Percentiles rank a stretch among this genome's conserved stretches.
Evolutionary conservation across 2,329 filamentous ascomycete genomes (phyloP).

Genomic region (Calonectria multiphialidica): DNA sequence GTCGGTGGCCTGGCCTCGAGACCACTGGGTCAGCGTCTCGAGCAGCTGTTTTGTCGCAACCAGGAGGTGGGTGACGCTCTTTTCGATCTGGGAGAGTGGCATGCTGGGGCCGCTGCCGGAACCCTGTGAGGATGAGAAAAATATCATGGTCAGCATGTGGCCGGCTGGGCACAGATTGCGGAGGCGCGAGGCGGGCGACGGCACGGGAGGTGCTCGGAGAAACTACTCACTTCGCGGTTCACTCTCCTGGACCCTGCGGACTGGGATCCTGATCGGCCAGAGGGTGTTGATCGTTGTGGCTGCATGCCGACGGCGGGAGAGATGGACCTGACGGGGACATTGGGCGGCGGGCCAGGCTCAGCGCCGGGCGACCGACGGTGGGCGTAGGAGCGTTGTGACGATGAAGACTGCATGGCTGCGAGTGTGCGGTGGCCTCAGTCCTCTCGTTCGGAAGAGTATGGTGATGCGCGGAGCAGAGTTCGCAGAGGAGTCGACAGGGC

Average conservation of each 20-base stretch:
- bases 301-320: constrained; percentile 72
- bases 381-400: constrained; percentile 63
- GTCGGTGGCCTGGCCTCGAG: constrained; percentile 90
- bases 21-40: constrained; percentile 98
- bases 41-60: constrained; percentile 98
- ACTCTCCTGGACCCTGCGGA: constrained; percentile 47
- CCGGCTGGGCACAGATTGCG: constrained; percentile 28
- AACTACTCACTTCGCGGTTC: constrained; percentile 49
- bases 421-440: constrained; percentile 2
- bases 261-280: constrained; percentile 69
- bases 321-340: constrained; percentile 67
- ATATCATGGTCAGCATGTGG: constrained; percentile 38
- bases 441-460: background rate
- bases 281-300: constrained; percentile 74
- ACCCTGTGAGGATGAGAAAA: constrained; percentile 46
- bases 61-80: constrained; percentile 96
- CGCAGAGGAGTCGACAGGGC: constrained; percentile 1
- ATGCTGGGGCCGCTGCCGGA: constrained; percentile 76
- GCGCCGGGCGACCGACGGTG: constrained; percentile 74
- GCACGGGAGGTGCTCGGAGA: constrained; percentile 1
- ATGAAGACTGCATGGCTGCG: constrained; percentile 37
- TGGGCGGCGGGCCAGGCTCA: constrained; percentile 69
- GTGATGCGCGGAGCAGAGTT: constrained; percentile 22
- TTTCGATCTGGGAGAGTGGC: constrained; percentile 94
- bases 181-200: constrained; percentile 28